Base-by-base conservation (phyloP, 2,329 filamentous ascomycete species). In the Lachnellula willkommii region DNA sequence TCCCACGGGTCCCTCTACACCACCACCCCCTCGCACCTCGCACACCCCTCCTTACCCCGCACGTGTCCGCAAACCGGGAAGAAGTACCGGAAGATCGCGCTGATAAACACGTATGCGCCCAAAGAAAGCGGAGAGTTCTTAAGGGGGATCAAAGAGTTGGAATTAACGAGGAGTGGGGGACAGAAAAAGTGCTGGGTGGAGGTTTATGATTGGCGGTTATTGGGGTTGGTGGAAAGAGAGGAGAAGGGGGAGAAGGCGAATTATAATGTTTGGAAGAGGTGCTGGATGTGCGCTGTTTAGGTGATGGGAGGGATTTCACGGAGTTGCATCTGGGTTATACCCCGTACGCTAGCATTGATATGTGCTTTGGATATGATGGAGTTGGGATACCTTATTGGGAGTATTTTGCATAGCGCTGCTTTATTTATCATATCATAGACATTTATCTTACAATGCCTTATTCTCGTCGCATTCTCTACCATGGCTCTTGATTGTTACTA, bases 221-320 rank as follows among this genome's bases (percentile, higher is more conserved):
- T 75, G 17, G 72, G 74, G 62, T 69, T 73, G 20, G 63, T 80
- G 9, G 69, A 68, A 2, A 71, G 72, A 36, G 55, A 70, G 45
- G 77, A 80, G 53, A 68, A 70, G 45, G 65, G 71, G 4, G 63
- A 61, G 28, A 61, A 61, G 17, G 71, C 70, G 47, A 64, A 12
- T 4, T 57, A 52, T 32, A 57, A 65, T 57, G 22, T 56, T 2
- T 65, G 63, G 61, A 47, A 40, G 6, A 47, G 52, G 9, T 57
- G 48, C 57, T 60, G 56, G 54, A 49, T 63, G 17, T 51, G 56
- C 5, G 51, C 35, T 9, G 52, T 53, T 15, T 61, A 54, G 24
- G 9, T 49, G 24, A 49, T 48, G 47, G 24, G 47, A 17, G 28
- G 12, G 47, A 17, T 20, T 45, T 45, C 8, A 28, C 6, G 26